A percentile compares a stretch with the other conserved stretches of the same genome.
Evolutionary conservation across 1,139 yeast species (phyloP).

Genomic region (Blastobotrys ciferrii): DNA sequence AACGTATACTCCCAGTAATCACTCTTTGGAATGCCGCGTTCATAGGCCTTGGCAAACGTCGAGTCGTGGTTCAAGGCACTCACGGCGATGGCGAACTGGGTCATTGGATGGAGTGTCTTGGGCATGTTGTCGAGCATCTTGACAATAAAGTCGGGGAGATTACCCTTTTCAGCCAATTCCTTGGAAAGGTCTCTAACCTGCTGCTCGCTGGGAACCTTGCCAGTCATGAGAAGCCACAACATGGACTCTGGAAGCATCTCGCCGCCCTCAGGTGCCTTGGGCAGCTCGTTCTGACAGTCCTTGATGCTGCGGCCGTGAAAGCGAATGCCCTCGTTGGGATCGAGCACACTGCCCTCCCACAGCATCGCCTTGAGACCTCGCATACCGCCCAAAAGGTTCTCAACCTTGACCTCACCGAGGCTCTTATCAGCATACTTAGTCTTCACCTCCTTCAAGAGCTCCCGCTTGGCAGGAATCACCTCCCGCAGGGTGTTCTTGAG

Average conservation of each 20-base stretch:
- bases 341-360: slow-evolving; percentile 56
- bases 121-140: slow-evolving; percentile 83
- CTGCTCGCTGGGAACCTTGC: slow-evolving; percentile 76
- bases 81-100: slow-evolving; percentile 90
- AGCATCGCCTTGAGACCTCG: slow-evolving; percentile 50
- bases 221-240: slow-evolving; percentile 89
- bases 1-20: slow-evolving; percentile 92
- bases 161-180: slow-evolving; percentile 82
- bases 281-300: slow-evolving; percentile 48
- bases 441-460: slow-evolving; percentile 42
- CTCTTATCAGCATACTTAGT: slow-evolving; percentile 35
- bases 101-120: slow-evolving; percentile 91
- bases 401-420: slow-evolving; percentile 48
- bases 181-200: slow-evolving; percentile 75
- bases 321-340: slow-evolving; percentile 52
- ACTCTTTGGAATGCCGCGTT: slow-evolving; percentile 78
- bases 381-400: slow-evolving; percentile 53
- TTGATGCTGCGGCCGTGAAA: slow-evolving; percentile 54
- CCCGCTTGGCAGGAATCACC: slow-evolving; percentile 44
- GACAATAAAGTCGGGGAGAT: slow-evolving; percentile 80
- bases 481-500: slow-evolving; percentile 42
- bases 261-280: slow-evolving; percentile 52
- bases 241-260: slow-evolving; percentile 75
- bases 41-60: slow-evolving; percentile 87
- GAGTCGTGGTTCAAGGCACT: slow-evolving; percentile 91